phyloP scores from a whole-genome alignment of 352 stramenopile genomes.

The Phytophthora europaea region DNA sequence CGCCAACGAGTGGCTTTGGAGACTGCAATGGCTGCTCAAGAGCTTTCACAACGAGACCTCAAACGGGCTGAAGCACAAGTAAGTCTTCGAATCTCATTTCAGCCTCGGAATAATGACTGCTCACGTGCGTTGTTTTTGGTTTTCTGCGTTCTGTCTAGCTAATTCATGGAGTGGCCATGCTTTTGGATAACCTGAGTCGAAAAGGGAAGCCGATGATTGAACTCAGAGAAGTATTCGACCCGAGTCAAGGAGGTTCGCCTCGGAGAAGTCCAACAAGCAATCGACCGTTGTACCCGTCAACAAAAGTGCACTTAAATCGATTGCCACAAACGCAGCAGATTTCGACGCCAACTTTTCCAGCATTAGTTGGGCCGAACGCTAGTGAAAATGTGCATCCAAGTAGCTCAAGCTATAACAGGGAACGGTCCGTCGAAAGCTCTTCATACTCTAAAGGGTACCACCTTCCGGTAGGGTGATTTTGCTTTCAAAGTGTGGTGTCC shows the following conservation, averaged over 20 bases:
- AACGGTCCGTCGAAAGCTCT: background rate
- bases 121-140: background rate
- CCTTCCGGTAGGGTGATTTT: slow-evolving; percentile 49
- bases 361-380: slow-evolving; percentile 6
- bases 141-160: slow-evolving; percentile 37
- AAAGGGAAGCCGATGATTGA: slow-evolving; percentile 36
- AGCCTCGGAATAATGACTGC: background rate
- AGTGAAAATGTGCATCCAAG: slow-evolving; percentile 5
- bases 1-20: slow-evolving; percentile 45
- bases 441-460: slow-evolving; percentile 46
- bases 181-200: slow-evolving; percentile 58
- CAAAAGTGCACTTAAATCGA: slow-evolving; percentile 60
- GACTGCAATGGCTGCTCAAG: slow-evolving; percentile 31
- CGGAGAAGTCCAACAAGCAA: slow-evolving; percentile 36
- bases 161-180: slow-evolving; percentile 60
- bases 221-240: slow-evolving; percentile 20
- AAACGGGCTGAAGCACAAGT: slow-evolving; percentile 56
- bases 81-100: slow-evolving; percentile 3
- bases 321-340: slow-evolving; percentile 70
- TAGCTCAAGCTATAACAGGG: slow-evolving; percentile 4
- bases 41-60: slow-evolving; percentile 40
- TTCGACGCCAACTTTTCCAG: slow-evolving; percentile 49
- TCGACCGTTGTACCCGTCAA: slow-evolving; percentile 53
- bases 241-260: slow-evolving; percentile 26
- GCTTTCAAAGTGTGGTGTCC: background rate